Base-by-base conservation (phyloP, 495 filamentous ascomycete species). In the Cercophora scortea region DNA sequence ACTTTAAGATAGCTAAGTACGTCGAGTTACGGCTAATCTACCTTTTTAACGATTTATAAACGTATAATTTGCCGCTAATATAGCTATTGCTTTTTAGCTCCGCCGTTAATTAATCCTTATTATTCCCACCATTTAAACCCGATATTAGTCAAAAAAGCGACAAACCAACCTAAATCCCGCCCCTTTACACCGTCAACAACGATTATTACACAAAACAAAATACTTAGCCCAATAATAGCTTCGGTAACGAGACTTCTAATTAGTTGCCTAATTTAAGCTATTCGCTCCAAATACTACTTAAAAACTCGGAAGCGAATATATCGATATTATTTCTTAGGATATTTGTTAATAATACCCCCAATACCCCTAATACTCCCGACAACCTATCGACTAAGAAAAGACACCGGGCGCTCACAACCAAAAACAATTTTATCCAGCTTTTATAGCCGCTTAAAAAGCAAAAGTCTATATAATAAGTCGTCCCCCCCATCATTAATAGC, bases 401-500 rank as follows among this genome's bases (percentile, higher is more conserved):
- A 33, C 66, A 65, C 13, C 63, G 66, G 10, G 64, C 54, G 0
- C 50, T 67, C 7, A 68, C 67, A 1, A 65, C 67, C 32, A 79
- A 79, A 52, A 76, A 81, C 32, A 75, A 79, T 53, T 75, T 77
- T 42, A 65, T 77, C 33, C 77, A 81, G 62, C 63, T 81, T 1
- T 77, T 77, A 9, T 77, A 80, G 53, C 74, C 71, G n/a, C 71
- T 72, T 25, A 81, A 81, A 63, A 80, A 79, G 54, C 76, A 76
- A 48, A 79, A 77, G 47, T 73, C 76, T 32, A 60, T 68, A 2
- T 70, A 77, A 49, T 71, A 73, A 52, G 68, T 75, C 4, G 71
- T 76, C 47, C 67, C 78, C 17, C 77, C 85, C 51, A 87, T 89
- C 56, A 78, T 90, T 39, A 83, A 85, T 61, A 84, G 85, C n/a